Percentiles rank a stretch among this genome's conserved stretches.
Conservation (phyloP, 2,329 filamentous ascomycete genomes). For the Didymosphaeria variabile region DNA sequence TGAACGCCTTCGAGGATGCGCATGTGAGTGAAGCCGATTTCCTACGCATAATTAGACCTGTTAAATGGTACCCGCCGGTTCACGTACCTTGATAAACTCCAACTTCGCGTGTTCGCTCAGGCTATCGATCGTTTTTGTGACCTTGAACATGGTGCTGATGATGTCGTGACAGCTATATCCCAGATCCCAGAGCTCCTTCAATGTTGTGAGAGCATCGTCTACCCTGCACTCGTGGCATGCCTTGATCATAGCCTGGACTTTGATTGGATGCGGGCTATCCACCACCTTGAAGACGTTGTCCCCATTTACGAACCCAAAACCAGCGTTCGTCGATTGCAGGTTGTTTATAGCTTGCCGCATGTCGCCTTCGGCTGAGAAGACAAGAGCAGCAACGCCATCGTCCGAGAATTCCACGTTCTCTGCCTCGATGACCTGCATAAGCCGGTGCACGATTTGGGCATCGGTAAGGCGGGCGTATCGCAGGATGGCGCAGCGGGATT, state of each 20-base stretch:
- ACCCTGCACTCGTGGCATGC: slow-evolving; percentile 93
- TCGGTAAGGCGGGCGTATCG: slow-evolving; percentile 93
- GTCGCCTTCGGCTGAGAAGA: slow-evolving; percentile 96
- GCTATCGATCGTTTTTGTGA: slow-evolving; percentile 93
- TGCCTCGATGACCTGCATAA: slow-evolving; percentile 91
- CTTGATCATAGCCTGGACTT: slow-evolving; percentile 98
- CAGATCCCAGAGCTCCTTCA: slow-evolving; percentile 92
- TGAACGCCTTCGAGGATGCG: slow-evolving; percentile 98
- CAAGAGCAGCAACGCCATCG: slow-evolving; percentile 92
- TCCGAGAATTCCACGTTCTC: slow-evolving; percentile 92
- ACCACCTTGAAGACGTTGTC: slow-evolving; percentile 99
- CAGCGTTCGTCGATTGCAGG: slow-evolving; percentile 88
- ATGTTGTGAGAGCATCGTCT: slow-evolving; percentile 82
- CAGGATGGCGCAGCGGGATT: slow-evolving; percentile 94
- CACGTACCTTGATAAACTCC: slow-evolving; percentile 81
- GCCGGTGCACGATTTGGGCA: slow-evolving; percentile 86
- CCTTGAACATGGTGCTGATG: slow-evolving; percentile 98
- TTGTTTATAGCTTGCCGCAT: slow-evolving; percentile 99
- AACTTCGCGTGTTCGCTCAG: slow-evolving; percentile 94
- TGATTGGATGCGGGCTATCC: slow-evolving; percentile 95
- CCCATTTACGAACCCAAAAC: slow-evolving; percentile 95
- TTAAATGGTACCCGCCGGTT: background rate
- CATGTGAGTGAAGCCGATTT: slow-evolving; percentile 99
- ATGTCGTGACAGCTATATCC: slow-evolving; percentile 99
- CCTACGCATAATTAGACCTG: slow-evolving; percentile 51